Base-by-base conservation (phyloP, 345 rosid genomes). In the Nasturtium officinale region DNA sequence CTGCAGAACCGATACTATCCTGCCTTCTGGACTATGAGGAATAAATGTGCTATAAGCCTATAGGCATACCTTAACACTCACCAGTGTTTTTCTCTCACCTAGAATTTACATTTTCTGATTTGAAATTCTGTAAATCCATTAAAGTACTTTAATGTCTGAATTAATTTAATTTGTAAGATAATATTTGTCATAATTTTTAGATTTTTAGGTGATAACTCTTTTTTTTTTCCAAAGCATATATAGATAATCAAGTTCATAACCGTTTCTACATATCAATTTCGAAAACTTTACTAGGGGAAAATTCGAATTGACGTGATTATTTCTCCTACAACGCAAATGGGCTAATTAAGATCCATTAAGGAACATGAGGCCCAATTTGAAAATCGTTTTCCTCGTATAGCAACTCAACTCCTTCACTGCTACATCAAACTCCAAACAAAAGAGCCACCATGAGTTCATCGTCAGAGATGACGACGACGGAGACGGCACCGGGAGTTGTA, bases 11-110 rank as follows among this genome's bases (percentile, higher is more conserved):
- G 84, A 29, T 90, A 90, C 81, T 78, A 61, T 63, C 71, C 96
- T 26, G 95, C 92, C 67, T 90, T 92, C 67, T 92, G 96, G 98
- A 90, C 91, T 15, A 85, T 86, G 88, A 84, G 91, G 82, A 90
- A 92, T 88, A 83, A 73, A 74, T 16, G 67, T 66, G 52, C 67
- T 4, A 3, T 29, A 47, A n/a, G n/a, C n/a, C n/a, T n/a, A n/a
- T n/a, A n/a, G n/a, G n/a, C n/a, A n/a, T n/a, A n/a, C n/a, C n/a
- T n/a, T n/a, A n/a, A n/a, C n/a, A n/a, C n/a, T n/a, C n/a, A n/a
- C n/a, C n/a, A n/a, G n/a, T n/a, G n/a, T n/a, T n/a, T n/a, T n/a
- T n/a, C n/a, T n/a, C n/a, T n/a, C n/a, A n/a, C n/a, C n/a, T n/a
- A n/a, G n/a, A n/a, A n/a, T n/a, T n/a, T n/a, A n/a, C n/a, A n/a